Conservation (phyloP, 2,329 filamentous ascomycete genomes). For the Talaromyces sp. region DNA sequence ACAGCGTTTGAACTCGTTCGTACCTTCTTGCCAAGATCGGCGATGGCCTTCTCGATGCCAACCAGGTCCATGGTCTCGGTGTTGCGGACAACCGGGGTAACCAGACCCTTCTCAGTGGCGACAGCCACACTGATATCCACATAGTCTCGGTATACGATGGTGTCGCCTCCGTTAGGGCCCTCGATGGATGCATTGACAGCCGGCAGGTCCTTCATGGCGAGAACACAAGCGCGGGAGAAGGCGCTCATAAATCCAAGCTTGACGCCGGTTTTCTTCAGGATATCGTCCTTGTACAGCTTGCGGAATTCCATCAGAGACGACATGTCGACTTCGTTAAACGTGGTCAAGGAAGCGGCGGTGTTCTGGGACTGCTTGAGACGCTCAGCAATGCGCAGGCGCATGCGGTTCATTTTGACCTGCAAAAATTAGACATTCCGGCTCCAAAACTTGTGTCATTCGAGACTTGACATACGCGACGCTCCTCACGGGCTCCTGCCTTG, state of each 20-base stretch:
- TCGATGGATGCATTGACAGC: slow-evolving; percentile 96
- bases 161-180: slow-evolving; percentile 89
- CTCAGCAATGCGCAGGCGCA: slow-evolving; percentile 95
- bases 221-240: slow-evolving; percentile 81
- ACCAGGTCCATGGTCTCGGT: slow-evolving; percentile 83
- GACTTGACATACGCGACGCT: slow-evolving; percentile 66
- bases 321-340: slow-evolving; percentile 99
- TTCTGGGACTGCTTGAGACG: slow-evolving; percentile 99
- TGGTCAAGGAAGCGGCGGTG: slow-evolving; percentile 92
- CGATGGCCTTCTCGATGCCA: slow-evolving; percentile 83
- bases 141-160: slow-evolving; percentile 96
- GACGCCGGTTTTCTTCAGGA: slow-evolving; percentile 91
- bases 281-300: slow-evolving; percentile 93
- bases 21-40: slow-evolving; percentile 93
- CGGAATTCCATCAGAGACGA: slow-evolving; percentile 95
- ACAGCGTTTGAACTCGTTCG: not conserved
- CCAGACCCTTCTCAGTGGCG: slow-evolving; percentile 93
- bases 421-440: slow-evolving; percentile 6
- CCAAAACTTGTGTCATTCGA: not conserved
- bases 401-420: slow-evolving; percentile 99
- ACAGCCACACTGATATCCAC: slow-evolving; percentile 97
- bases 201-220: slow-evolving; percentile 93
- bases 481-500: slow-evolving; percentile 68
- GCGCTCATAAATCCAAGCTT: slow-evolving; percentile 99
- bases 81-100: slow-evolving; percentile 94